Evolutionary conservation across 2,329 filamentous ascomycete species (phyloP).

Genomic region (Cordyceps militaris): DNA sequence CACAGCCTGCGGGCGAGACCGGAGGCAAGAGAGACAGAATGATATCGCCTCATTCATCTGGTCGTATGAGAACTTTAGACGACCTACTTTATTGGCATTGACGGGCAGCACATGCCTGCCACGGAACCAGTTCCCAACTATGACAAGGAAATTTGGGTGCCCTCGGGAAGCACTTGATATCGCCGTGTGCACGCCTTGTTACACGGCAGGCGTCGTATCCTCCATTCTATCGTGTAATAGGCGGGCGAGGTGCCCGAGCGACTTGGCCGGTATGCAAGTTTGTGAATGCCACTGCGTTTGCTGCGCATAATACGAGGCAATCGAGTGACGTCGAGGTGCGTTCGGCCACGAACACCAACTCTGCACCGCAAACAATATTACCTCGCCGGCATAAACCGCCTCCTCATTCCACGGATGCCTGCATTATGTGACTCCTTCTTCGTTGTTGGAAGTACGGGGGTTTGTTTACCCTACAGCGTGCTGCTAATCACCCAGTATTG

Average conservation of each 20-base stretch:
- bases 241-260: background rate
- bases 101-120: no score
- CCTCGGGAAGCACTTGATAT: background rate
- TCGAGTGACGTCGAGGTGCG: background rate
- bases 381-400: fast-evolving
- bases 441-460: background rate
- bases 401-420: background rate
- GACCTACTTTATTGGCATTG: no score
- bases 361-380: background rate
- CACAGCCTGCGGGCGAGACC: background rate
- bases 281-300: background rate
- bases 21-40: background rate
- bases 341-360: background rate
- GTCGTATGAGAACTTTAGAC: no score
- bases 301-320: constrained; percentile 2
- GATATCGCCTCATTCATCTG: background rate
- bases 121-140: no score
- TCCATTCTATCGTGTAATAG: no score
- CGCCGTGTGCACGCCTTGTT: background rate
- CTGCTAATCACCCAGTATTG: no score
- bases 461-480: no score
- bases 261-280: background rate
- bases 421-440: background rate
- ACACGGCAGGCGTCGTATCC: no score
- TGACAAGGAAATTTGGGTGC: no score